A percentile compares a stretch with the other conserved stretches of the same genome.
Conservation (phyloP, 2,329 filamentous ascomycete genomes). For the Sarocladiaceae sp. region DNA sequence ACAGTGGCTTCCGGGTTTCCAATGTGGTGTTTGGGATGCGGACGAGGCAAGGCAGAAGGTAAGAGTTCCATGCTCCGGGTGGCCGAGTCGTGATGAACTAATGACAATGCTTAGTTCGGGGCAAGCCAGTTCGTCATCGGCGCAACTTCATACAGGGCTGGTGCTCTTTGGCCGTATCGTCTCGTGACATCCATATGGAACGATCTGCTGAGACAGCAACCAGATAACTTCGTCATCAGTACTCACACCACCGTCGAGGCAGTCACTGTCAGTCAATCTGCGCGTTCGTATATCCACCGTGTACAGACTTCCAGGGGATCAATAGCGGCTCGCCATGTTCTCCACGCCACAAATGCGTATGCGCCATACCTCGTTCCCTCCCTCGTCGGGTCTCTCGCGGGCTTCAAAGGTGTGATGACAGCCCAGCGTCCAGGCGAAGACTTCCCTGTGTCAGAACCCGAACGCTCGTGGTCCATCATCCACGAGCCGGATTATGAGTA, state of each 20-base stretch:
- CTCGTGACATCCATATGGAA: conserved; percentile 43
- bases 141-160: conserved; percentile 38
- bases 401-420: conserved; percentile 2
- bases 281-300: not conserved
- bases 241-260: conserved; percentile 30
- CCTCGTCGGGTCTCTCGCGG: not conserved
- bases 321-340: conserved; percentile 16
- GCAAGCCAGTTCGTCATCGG: conserved; percentile 27
- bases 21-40: conserved; percentile 28
- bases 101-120: not conserved
- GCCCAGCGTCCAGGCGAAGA: not conserved
- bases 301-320: conserved; percentile 16
- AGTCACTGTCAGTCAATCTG: conserved; percentile 16
- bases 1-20: conserved; percentile 35
- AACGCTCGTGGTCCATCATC: not conserved
- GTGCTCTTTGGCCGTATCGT: conserved; percentile 44
- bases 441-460: not conserved
- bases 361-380: conserved; percentile 3
- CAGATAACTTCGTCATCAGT: conserved; percentile 29
- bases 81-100: not conserved
- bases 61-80: conserved; percentile 3
- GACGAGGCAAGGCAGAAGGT: conserved; percentile 28
- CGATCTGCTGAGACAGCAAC: conserved; percentile 26
- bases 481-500: conserved; percentile 7
- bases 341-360: conserved; percentile 23